Evolutionary conservation across 163 green algal genomes (phyloP).

Genomic region (Chloromonas sp.): DNA sequence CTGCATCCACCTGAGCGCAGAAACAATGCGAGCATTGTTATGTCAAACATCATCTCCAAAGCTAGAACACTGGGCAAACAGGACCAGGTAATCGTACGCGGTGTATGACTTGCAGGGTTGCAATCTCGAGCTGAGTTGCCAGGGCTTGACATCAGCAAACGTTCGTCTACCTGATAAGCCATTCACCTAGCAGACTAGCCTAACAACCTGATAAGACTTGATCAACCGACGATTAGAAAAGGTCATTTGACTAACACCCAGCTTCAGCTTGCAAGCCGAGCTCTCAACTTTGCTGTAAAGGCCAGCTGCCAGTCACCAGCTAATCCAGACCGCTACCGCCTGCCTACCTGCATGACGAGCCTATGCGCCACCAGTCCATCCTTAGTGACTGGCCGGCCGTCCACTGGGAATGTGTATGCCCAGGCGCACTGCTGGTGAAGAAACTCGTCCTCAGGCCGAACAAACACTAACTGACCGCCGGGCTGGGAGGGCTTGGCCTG

Average conservation of each 20-base stretch:
- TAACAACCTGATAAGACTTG: no score
- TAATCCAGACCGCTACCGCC: no score
- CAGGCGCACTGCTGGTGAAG: slow-evolving; percentile 60
- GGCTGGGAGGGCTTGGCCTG: no score
- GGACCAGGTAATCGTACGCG: background rate
- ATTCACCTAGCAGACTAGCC: no score
- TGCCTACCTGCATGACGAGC: slow-evolving; percentile 55
- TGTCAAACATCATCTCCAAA: background rate
- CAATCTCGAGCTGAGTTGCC: no score
- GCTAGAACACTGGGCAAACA: background rate
- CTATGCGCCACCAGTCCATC: slow-evolving; percentile 63
- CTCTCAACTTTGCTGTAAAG: no score
- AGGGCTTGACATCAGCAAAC: no score
- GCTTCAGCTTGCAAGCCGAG: no score
- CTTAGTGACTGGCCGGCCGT: slow-evolving; percentile 42
- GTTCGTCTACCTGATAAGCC: no score
- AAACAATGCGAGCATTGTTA: background rate
- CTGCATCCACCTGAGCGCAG: background rate
- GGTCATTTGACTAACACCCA: no score
- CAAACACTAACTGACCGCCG: slow-evolving; percentile 50
- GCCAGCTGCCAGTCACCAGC: no score
- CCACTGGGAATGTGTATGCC: slow-evolving; percentile 63
- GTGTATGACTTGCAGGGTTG: background rate
- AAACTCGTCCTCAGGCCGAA: slow-evolving; percentile 82
- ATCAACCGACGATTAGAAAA: no score